Evolutionary conservation across 331 rosid genomes (phyloP).

Genomic region (Phaseolus coccineus): DNA sequence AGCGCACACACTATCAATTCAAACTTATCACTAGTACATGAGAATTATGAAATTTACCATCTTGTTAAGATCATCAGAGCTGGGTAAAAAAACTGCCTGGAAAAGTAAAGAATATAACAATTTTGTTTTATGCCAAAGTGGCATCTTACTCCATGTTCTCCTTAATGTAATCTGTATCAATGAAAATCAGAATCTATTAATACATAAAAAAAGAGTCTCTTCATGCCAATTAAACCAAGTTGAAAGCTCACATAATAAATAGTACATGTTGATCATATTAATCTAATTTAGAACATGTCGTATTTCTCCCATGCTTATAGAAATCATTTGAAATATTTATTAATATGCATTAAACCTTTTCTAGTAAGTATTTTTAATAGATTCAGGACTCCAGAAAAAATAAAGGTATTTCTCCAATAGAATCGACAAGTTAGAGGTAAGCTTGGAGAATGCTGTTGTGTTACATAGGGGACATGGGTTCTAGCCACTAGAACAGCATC

Average conservation of each 20-base stretch:
- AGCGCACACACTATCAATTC: conserved; percentile 18
- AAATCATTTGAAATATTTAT: not conserved
- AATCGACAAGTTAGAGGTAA: conserved; percentile 3
- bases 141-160: conserved; percentile 97
- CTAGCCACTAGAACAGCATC: not conserved
- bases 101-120: conserved; percentile 70
- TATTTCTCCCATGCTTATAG: conserved; percentile 2
- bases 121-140: conserved; percentile 90
- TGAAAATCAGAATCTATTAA: conserved; percentile 43
- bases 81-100: conserved; percentile 86
- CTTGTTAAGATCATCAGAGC: conserved; percentile 74
- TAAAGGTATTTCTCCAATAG: not conserved
- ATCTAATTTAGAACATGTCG: not conserved
- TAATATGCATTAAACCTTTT: not conserved
- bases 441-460: conserved; percentile 3
- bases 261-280: conserved; percentile 28
- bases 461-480: not conserved
- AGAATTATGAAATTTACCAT: conserved; percentile 63
- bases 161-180: conserved; percentile 73
- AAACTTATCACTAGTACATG: conserved; percentile 31
- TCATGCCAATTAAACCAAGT: conserved; percentile 22
- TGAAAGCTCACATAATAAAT: conserved; percentile 10
- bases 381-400: not conserved
- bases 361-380: not conserved
- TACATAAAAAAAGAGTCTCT: conserved; percentile 12